Percentiles rank a stretch among this genome's conserved stretches.
Evolutionary conservation across 345 rosid genomes (phyloP).

Genomic region (Angophora floribunda): DNA sequence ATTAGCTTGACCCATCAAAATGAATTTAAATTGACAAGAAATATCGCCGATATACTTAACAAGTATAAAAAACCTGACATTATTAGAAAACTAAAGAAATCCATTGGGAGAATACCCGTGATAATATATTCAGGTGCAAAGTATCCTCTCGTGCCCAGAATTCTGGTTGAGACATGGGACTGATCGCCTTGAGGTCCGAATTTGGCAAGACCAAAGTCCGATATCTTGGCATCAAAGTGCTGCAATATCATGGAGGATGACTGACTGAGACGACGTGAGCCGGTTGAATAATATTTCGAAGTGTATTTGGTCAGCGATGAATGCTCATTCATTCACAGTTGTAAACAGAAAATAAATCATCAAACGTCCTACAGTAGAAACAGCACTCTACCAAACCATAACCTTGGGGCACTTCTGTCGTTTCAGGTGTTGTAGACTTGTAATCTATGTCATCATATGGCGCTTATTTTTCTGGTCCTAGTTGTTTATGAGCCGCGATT

Average conservation of each 20-base stretch:
- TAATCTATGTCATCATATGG: neutral
- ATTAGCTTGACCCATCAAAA: neutral
- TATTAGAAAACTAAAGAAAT: neutral
- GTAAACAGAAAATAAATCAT: neutral
- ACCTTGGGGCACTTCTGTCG: neutral
- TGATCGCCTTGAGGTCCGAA: conserved; percentile 29
- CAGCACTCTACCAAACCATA: neutral
- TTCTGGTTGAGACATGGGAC: conserved; percentile 22
- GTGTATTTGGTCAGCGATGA: neutral
- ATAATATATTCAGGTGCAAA: conserved; percentile 37
- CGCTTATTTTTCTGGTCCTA: no score
- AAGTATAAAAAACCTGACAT: neutral
- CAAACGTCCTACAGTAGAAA: neutral
- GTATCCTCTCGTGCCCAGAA: conserved; percentile 40
- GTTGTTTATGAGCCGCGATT: neutral
- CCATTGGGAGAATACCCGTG: conserved; percentile 13
- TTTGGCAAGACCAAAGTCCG: conserved; percentile 47
- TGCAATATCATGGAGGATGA: conserved; percentile 5
- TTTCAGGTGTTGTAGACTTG: neutral
- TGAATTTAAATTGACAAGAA: neutral
- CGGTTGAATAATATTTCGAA: neutral
- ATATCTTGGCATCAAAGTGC: conserved; percentile 34
- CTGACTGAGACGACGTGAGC: neutral
- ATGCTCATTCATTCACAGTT: neutral
- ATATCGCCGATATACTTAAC: neutral